Evolutionary conservation across 2,329 filamentous ascomycete species (phyloP).

Genomic region (Alternaria hordeiaustralica): DNA sequence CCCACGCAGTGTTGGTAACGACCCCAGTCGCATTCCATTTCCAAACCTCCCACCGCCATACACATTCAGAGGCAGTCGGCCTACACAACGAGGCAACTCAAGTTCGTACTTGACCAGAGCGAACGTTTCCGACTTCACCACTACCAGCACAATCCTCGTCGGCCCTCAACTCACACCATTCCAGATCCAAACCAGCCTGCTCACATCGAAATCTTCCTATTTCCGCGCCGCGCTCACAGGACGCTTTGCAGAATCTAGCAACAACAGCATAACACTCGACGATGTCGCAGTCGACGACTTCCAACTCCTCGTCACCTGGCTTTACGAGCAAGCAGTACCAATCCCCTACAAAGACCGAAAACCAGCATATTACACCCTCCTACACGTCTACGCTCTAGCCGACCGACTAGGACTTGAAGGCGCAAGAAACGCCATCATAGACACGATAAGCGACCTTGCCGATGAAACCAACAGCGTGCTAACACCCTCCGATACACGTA

Average conservation of each 20-base stretch:
- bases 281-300: slow-evolving; percentile 55
- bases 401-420: slow-evolving; percentile 56
- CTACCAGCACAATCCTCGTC: slow-evolving; percentile 46
- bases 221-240: slow-evolving; percentile 59
- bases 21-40: slow-evolving; percentile 27
- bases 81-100: not conserved
- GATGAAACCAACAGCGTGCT: slow-evolving; percentile 58
- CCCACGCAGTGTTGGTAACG: slow-evolving; percentile 16
- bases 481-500: slow-evolving; percentile 57
- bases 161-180: slow-evolving; percentile 51
- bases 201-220: slow-evolving; percentile 57
- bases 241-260: slow-evolving; percentile 54
- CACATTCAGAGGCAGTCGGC: slow-evolving; percentile 25
- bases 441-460: slow-evolving; percentile 53
- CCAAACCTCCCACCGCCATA: slow-evolving; percentile 42
- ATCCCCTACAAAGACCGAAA: slow-evolving; percentile 54
- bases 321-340: slow-evolving; percentile 54
- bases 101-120: slow-evolving; percentile 32
- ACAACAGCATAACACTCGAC: slow-evolving; percentile 52
- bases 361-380: slow-evolving; percentile 59
- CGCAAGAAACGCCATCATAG: slow-evolving; percentile 54
- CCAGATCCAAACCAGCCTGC: slow-evolving; percentile 56
- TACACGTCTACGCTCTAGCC: slow-evolving; percentile 56
- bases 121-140: slow-evolving; percentile 51
- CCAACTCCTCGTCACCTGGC: slow-evolving; percentile 59